Evolutionary conservation across 2,329 filamentous ascomycete genomes (phyloP).

Genomic region (Torrubiella hemipterigena): DNA sequence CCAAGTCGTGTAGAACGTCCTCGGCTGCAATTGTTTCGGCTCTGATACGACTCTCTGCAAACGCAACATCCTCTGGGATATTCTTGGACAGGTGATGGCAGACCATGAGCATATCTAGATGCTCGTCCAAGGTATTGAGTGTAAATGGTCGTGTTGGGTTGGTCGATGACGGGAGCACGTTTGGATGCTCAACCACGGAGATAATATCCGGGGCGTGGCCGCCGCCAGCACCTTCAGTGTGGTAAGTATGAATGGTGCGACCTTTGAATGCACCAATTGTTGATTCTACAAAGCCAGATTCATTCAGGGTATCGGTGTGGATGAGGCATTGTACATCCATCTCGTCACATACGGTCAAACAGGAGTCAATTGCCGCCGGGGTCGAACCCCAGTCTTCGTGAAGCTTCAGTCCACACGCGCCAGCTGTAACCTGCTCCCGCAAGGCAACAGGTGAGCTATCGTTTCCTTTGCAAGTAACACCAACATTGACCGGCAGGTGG

Average conservation of each 20-base stretch:
- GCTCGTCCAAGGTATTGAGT: conserved; percentile 84
- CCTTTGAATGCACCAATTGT: conserved; percentile 74
- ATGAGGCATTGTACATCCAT: conserved; percentile 88
- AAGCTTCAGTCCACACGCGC: conserved; percentile 81
- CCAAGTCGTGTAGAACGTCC: conserved; percentile 91
- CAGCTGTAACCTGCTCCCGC: conserved; percentile 68
- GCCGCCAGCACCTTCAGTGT: conserved; percentile 90
- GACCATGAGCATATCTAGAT: conserved; percentile 97
- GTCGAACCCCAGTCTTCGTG: conserved; percentile 96
- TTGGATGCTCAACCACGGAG: conserved; percentile 74
- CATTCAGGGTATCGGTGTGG: conserved; percentile 92
- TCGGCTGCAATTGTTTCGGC: conserved; percentile 94
- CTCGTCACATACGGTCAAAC: conserved; percentile 76
- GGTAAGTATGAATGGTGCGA: conserved; percentile 89
- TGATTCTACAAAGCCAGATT: conserved; percentile 89
- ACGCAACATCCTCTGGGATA: conserved; percentile 91
- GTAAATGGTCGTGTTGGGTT: conserved; percentile 90
- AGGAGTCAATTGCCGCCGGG: conserved; percentile 81
- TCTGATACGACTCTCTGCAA: conserved; percentile 87
- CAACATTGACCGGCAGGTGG: conserved; percentile 69
- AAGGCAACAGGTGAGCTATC: conserved; percentile 61
- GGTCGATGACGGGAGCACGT: conserved; percentile 82
- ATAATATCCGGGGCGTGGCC: conserved; percentile 96
- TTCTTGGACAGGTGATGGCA: conserved; percentile 88
- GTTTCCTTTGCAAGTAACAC: conserved; percentile 90